These are phyloP conservation scores for Wallacemonas sp. DNA, from an alignment of 208 protist species.

Conservation along the genomic window DNA sequence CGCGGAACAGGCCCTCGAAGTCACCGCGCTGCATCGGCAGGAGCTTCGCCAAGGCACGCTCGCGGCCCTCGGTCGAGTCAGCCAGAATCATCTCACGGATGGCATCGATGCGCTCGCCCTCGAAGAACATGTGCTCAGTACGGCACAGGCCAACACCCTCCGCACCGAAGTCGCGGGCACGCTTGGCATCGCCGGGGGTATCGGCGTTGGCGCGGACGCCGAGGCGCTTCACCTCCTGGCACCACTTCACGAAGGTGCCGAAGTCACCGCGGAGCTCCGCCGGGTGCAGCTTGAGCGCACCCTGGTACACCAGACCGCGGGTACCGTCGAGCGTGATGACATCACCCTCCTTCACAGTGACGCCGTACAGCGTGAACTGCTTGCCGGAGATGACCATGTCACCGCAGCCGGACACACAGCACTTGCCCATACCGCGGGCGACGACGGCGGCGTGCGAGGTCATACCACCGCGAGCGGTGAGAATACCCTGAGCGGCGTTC, in stretches of 20 bases:
- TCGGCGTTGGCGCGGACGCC: slow-evolving; percentile 93
- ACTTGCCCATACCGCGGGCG: slow-evolving; percentile 95
- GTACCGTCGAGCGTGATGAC: slow-evolving; percentile 91
- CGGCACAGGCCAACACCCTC: slow-evolving; percentile 94
- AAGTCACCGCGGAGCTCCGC: slow-evolving; percentile 78
- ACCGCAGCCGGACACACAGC: slow-evolving; percentile 89
- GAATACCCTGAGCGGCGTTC: slow-evolving; percentile 84
- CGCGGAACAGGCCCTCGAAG: slow-evolving; percentile 91
- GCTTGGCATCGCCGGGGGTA: slow-evolving; percentile 72
- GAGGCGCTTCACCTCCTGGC: slow-evolving; percentile 70
- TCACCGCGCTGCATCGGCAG: slow-evolving; percentile 88
- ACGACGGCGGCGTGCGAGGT: slow-evolving; percentile 97
- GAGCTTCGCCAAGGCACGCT: slow-evolving; percentile 83
- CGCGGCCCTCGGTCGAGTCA: slow-evolving; percentile 58
- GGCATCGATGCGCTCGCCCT: slow-evolving; percentile 71
- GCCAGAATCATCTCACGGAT: slow-evolving; percentile 95
- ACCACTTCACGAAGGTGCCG: slow-evolving; percentile 75
- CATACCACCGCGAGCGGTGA: slow-evolving; percentile 93
- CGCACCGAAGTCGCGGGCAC: slow-evolving; percentile 86
- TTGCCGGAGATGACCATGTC: slow-evolving; percentile 74
- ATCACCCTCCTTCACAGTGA: slow-evolving; percentile 76
- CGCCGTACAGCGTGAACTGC: slow-evolving; percentile 55
- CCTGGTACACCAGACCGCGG: slow-evolving; percentile 84
- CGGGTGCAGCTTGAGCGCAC: slow-evolving; percentile 59
- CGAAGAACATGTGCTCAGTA: slow-evolving; percentile 98